phyloP scores from a whole-genome alignment of 306 rosid species.

The Castanospermum australe region DNA sequence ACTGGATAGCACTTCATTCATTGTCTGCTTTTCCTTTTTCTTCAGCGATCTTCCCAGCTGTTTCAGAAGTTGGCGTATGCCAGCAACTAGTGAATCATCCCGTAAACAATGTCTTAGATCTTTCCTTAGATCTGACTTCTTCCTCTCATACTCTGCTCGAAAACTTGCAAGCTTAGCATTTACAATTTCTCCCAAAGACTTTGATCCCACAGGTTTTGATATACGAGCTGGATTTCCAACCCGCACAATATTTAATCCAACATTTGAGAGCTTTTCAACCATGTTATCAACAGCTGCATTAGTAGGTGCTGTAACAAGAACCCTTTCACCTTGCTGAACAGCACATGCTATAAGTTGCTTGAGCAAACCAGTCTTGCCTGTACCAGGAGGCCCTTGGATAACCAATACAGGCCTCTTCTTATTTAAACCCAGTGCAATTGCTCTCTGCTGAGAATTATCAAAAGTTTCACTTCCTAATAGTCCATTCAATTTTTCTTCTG shows the following conservation, averaged over 20 bases:
- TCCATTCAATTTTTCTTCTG: constrained; percentile 41
- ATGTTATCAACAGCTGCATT: constrained; percentile 87
- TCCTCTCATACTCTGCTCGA: constrained; percentile 69
- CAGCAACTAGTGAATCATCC: constrained; percentile 85
- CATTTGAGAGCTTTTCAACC: constrained; percentile 70
- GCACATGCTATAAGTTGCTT: constrained; percentile 61
- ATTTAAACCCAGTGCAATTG: constrained; percentile 70
- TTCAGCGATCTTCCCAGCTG: constrained; percentile 66
- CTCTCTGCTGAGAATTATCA: constrained; percentile 59
- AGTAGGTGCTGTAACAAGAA: constrained; percentile 85
- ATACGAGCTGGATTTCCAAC: constrained; percentile 88
- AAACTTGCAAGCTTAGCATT: constrained; percentile 60
- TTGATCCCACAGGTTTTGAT: constrained; percentile 62
- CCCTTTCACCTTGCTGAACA: constrained; percentile 77
- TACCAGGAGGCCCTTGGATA: constrained; percentile 92
- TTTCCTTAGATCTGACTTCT: constrained; percentile 77
- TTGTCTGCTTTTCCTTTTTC: constrained; percentile 76
- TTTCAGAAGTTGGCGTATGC: constrained; percentile 84
- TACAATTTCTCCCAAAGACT: constrained; percentile 76
- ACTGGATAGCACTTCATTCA: constrained; percentile 62
- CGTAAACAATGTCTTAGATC: constrained; percentile 71
- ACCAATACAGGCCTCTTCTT: constrained; percentile 67
- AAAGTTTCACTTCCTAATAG: constrained; percentile 35
- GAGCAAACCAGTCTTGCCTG: constrained; percentile 84
- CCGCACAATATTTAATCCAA: constrained; percentile 64